Evolutionary conservation across 2,329 filamentous ascomycete species (phyloP).

Genomic region (Aspergillus ochraceoroseus): DNA sequence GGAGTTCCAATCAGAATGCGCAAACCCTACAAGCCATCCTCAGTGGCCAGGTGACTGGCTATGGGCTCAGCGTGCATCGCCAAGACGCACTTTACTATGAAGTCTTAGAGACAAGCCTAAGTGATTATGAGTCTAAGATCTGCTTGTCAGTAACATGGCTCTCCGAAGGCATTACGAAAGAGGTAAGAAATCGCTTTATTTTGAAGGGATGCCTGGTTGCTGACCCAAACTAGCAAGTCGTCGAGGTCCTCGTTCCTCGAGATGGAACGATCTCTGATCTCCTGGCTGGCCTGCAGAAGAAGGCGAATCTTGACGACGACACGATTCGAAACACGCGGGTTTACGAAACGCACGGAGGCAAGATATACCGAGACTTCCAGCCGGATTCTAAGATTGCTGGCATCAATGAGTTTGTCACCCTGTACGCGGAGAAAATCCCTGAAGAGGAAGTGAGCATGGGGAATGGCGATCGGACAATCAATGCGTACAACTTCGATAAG

Average conservation of each 20-base stretch:
- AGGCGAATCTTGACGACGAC: conserved; percentile 73
- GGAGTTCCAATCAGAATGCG: conserved; percentile 61
- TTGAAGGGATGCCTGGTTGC: background rate
- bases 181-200: conserved; percentile 51
- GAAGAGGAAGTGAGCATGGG: conserved; percentile 60
- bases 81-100: conserved; percentile 84
- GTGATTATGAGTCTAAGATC: conserved; percentile 91
- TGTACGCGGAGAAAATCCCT: conserved; percentile 77
- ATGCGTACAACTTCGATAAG: conserved; percentile 87
- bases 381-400: conserved; percentile 68
- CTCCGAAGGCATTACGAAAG: conserved; percentile 85
- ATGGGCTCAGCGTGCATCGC: conserved; percentile 63
- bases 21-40: conserved; percentile 76
- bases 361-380: conserved; percentile 73
- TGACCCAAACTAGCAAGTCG: conserved; percentile 56
- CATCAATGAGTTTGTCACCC: conserved; percentile 76
- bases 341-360: conserved; percentile 76
- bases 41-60: conserved; percentile 65
- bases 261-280: conserved; percentile 76
- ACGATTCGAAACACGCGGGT: conserved; percentile 67
- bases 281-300: conserved; percentile 69
- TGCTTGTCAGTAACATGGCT: conserved; percentile 76
- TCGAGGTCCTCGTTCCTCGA: conserved; percentile 82
- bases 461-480: conserved; percentile 64
- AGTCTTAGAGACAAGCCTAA: conserved; percentile 86